Base-by-base conservation (phyloP, 768 basidiomycete genomes). In the Rhodotorula paludigena region DNA sequence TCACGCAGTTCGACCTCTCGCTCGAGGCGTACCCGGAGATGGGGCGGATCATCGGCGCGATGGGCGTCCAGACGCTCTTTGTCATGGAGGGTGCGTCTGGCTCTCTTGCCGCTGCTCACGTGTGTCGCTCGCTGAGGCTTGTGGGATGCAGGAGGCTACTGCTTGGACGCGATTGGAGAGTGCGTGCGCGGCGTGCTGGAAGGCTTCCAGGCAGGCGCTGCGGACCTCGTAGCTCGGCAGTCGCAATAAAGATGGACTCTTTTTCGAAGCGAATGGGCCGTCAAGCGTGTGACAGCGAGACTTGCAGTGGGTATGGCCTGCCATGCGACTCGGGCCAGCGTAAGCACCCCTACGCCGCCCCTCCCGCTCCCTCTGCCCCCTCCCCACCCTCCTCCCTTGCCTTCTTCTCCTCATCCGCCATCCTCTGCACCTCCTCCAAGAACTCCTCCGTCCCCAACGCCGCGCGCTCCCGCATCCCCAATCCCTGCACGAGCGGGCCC, bases 11-110 rank as follows among this genome's bases (percentile, higher is more conserved):
- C 72, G 60, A 64, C n/a, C 47, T 79, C 51, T 75, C 78, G 28
- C 54, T 49, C 18, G 58, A 57, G 14, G 77, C 74, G 15, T 80
- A 80, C 48, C 47, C 70, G 25, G 42, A 58, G 32, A 78, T 80
- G 36, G 77, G 78, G 21, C 45, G 47, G 41, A 30, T 71, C 15
- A 74, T 79, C 18, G 68, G 71, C 18, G 32, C 53, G 11, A 23
- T 76, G 5, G 45, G 42, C 21, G 66, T 64, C 42, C 71, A 69
- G 9, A 62, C 78, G 16, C 69, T 78, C n/a, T 80, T 80, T 60
- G 71, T 77, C 16, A 76, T 80, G 78, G 78, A 80, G 62, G 77
- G 79, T 54, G 53, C 33, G 33, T 3, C 28, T 30, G 79, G 79
- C 52, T 32, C 9, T 35, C 30, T 21, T 21, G 16, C 49, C 5